Evolutionary conservation across 495 filamentous ascomycete genomes (phyloP).

Genomic region (Immersiella caudata): DNA sequence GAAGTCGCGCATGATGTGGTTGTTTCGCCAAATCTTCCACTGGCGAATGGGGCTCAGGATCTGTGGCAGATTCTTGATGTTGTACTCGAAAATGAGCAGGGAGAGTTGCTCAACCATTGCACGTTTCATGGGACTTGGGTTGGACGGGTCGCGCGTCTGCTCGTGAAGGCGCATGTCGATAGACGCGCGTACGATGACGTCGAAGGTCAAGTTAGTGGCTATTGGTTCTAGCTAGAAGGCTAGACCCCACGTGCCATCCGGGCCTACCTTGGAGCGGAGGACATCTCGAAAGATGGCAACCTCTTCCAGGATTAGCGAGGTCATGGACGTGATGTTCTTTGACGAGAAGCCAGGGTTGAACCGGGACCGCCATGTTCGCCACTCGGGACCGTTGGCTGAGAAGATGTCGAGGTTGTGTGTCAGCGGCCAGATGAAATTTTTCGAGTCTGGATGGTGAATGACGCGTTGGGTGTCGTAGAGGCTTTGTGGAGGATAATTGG

Average conservation of each 20-base stretch:
- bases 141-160: neutral
- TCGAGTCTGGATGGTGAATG: conserved; percentile 36
- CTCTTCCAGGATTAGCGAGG: conserved; percentile 48
- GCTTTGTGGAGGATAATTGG: conserved; percentile 39
- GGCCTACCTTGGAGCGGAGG: conserved; percentile 33
- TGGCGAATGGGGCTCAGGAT: neutral
- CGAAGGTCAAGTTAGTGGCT: conserved; percentile 43
- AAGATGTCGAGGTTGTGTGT: conserved; percentile 42
- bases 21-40: neutral
- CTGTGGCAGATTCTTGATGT: neutral
- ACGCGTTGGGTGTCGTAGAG: conserved; percentile 11
- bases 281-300: conserved; percentile 37
- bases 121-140: neutral
- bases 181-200: conserved; percentile 48
- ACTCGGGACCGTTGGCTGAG: conserved; percentile 39
- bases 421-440: conserved; percentile 42
- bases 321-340: conserved; percentile 44
- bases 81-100: neutral
- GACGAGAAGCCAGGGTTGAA: conserved; percentile 54
- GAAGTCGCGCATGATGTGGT: neutral
- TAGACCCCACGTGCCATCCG: conserved; percentile 25
- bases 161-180: conserved; percentile 35
- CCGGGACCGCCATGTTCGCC: conserved; percentile 46
- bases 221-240: conserved; percentile 40
- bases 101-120: neutral